phyloP scores from a whole-genome alignment of 2,329 filamentous ascomycete genomes.

The Albophoma yamanashiensis region DNA sequence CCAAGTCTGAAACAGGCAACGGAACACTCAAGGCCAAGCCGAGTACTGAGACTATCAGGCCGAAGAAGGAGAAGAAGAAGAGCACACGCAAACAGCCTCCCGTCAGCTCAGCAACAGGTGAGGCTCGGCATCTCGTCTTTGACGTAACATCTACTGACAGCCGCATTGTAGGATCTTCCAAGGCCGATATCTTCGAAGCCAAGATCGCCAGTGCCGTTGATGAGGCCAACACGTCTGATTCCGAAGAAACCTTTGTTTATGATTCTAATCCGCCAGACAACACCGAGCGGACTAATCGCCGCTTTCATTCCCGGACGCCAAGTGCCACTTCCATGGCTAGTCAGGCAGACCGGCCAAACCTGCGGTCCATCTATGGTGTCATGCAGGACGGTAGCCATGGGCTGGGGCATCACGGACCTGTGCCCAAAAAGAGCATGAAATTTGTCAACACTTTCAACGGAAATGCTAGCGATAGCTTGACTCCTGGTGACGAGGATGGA shows the following conservation, averaged over 20 bases:
- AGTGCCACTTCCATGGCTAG: slow-evolving; percentile 80
- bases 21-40: slow-evolving; percentile 76
- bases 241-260: slow-evolving; percentile 97
- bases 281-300: slow-evolving; percentile 47
- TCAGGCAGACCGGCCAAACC: slow-evolving; percentile 49
- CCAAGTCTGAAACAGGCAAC: slow-evolving; percentile 51
- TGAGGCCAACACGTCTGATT: slow-evolving; percentile 92
- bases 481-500: slow-evolving; percentile 55
- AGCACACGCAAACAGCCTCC: slow-evolving; percentile 61
- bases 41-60: slow-evolving; percentile 91
- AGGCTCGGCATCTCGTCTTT: slow-evolving; percentile 19
- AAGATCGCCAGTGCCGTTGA: slow-evolving; percentile 94
- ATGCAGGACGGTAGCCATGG: slow-evolving; percentile 44
- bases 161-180: slow-evolving; percentile 61
- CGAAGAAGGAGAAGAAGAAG: slow-evolving; percentile 87
- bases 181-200: slow-evolving; percentile 96
- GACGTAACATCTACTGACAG: background rate
- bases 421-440: slow-evolving; percentile 83
- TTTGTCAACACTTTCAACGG: slow-evolving; percentile 74
- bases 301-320: slow-evolving; percentile 88
- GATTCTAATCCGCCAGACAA: slow-evolving; percentile 84
- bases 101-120: slow-evolving; percentile 64
- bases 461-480: slow-evolving; percentile 39
- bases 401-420: slow-evolving; percentile 13
- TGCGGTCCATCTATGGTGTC: slow-evolving; percentile 56